These are phyloP conservation scores for Backusella circina DNA, from an alignment of 192 early-diverging fungal genomes.

Conservation along the genomic window DNA sequence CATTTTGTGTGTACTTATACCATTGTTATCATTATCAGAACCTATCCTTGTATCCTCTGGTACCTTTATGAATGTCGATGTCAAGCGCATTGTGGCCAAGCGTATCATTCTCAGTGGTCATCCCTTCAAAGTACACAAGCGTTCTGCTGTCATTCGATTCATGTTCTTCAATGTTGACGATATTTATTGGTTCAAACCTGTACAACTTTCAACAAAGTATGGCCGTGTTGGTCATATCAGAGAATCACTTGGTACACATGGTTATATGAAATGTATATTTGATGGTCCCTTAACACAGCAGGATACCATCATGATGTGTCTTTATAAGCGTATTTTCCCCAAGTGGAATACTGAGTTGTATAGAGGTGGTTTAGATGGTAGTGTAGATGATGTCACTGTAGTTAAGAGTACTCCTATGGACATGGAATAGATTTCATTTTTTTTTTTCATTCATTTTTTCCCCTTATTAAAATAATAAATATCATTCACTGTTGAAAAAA, in stretches of 20 bases:
- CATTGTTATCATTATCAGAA: conserved; percentile 21
- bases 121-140: conserved; percentile 93
- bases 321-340: conserved; percentile 96
- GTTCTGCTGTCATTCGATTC: conserved; percentile 87
- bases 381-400: conserved; percentile 1
- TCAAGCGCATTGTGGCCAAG: conserved; percentile 89
- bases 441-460: neutral
- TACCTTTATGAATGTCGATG: conserved; percentile 67
- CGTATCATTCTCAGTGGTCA: conserved; percentile 92
- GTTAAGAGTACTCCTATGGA: conserved; percentile 10
- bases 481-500: neutral
- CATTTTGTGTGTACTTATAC: neutral
- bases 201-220: conserved; percentile 88
- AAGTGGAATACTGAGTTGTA: conserved; percentile 85
- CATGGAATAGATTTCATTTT: conserved; percentile 7
- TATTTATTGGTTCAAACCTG: conserved; percentile 93
- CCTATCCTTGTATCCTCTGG: conserved; percentile 81
- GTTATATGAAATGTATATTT: conserved; percentile 94
- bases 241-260: conserved; percentile 94
- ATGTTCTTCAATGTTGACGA: conserved; percentile 96
- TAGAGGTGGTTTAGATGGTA: conserved; percentile 19
- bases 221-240: conserved; percentile 90
- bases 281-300: conserved; percentile 86
- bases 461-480: neutral
- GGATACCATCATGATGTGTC: conserved; percentile 93